Base-by-base conservation (phyloP, 169 alveolate genomes). In the Blepharisma undulans region DNA sequence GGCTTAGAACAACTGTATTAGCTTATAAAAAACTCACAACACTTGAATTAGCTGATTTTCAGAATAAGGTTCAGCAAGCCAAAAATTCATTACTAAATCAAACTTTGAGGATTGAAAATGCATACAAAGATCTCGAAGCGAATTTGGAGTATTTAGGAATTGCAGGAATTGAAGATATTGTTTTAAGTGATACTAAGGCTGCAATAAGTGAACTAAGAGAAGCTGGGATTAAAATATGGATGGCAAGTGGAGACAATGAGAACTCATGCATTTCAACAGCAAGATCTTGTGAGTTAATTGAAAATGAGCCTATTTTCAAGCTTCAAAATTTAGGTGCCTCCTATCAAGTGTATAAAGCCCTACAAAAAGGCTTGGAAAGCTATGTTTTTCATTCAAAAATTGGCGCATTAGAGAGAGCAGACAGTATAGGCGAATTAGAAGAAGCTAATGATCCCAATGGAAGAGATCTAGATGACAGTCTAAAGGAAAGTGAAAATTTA, bases 81-180 rank as follows among this genome's bases (percentile, higher is more conserved):
- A 84, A 25, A 48, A 84, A 48, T 27, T 36, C 34, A 25, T 32
- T 76, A 29, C 10, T 84, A 19, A 84, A 84, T 30, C 22, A 21
- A 36, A 97, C 96, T 14, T 94, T 92, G 82, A 93, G 92, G 91
- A 87, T 97, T 77, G 97, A 94, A 79, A 92, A 93, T 61, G 95
- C 97, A 12, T 97, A 97, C 48, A 96, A 94, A 84, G 91, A 94
- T 82, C 91, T 98, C 59, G 99, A 98, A 92, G 91, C 77, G 19
- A 94, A 97, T 84, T 91, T 98, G 61, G 95, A 94, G 59, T 91
- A 97, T 72, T 92, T 98, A 88, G 99, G 99, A 25, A 97, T 98
- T 22, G 98, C 99, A 5, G 99, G 98, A 14, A 96, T 98, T 33
- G 98, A 98, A 93, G 99, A 97, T 92, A 92, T 96, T 91, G 89